phyloP scores from a whole-genome alignment of 148 eudicot genomes.

The Rhododendron vialii region DNA sequence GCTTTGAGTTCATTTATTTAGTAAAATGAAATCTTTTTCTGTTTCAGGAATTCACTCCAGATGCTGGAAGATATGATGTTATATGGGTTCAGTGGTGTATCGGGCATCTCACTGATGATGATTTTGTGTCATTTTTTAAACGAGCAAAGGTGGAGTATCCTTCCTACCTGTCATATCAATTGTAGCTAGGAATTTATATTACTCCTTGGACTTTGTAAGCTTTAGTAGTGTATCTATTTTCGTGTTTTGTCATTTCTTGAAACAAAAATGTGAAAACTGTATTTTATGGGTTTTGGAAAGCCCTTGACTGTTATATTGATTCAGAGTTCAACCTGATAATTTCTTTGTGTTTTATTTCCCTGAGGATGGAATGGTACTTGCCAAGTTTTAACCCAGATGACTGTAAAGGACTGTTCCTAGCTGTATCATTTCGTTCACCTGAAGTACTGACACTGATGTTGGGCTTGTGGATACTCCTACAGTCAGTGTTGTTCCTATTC shows the following conservation, averaged over 20 bases:
- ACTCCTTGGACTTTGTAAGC: background rate
- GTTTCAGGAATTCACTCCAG: slow-evolving; percentile 84
- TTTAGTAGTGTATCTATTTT: background rate
- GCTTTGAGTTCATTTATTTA: background rate
- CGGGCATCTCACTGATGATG: slow-evolving; percentile 94
- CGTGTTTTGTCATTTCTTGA: background rate
- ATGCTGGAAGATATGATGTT: slow-evolving; percentile 70
- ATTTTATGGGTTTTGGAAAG: background rate
- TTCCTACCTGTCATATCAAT: background rate
- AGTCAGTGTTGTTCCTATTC: background rate
- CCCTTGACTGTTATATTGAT: background rate
- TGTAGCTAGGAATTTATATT: background rate
- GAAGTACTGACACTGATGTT: background rate
- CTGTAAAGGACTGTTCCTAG: background rate
- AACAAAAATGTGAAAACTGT: background rate
- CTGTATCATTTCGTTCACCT: background rate
- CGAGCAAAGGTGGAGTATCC: slow-evolving; percentile 66
- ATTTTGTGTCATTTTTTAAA: slow-evolving; percentile 76
- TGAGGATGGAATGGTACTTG: background rate
- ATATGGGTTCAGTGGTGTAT: slow-evolving; percentile 99
- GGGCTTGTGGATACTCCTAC: background rate
- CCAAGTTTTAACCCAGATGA: background rate
- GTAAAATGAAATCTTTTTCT: background rate
- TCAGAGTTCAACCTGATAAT: background rate
- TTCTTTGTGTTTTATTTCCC: background rate